phyloP scores from a whole-genome alignment of 1,139 yeast species.

The Groenewaldozyma sp. region DNA sequence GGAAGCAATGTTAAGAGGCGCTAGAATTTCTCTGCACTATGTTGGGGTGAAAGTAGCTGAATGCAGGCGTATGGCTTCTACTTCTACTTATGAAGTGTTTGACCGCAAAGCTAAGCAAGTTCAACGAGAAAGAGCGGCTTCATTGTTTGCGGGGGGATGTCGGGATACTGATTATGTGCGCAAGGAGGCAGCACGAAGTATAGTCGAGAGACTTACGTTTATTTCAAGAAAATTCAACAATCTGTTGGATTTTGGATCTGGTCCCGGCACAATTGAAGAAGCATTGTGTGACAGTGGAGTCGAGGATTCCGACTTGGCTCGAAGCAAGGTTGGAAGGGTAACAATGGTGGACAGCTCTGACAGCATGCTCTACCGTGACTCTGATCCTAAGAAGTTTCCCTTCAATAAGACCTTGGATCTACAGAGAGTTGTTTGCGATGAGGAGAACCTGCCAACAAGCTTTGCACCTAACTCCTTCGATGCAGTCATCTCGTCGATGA shows the following conservation, averaged over 20 bases:
- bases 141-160: slow-evolving; percentile 35
- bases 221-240: slow-evolving; percentile 54
- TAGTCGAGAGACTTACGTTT: slow-evolving; percentile 68
- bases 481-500: slow-evolving; percentile 64
- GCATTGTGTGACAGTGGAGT: slow-evolving; percentile 27
- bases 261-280: slow-evolving; percentile 52
- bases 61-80: too few relatives aligned
- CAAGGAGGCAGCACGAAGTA: slow-evolving; percentile 63
- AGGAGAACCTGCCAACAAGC: slow-evolving; percentile 36
- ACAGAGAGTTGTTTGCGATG: slow-evolving; percentile 53
- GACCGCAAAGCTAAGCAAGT: slow-evolving; percentile 50
- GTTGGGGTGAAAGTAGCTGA: too few relatives aligned
- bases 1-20: too few relatives aligned
- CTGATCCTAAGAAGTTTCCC: slow-evolving; percentile 23
- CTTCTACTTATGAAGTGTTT: slow-evolving; percentile 44
- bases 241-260: slow-evolving; percentile 65
- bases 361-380: slow-evolving; percentile 45
- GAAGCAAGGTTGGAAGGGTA: slow-evolving; percentile 45
- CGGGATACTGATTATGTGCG: slow-evolving; percentile 64
- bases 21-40: too few relatives aligned
- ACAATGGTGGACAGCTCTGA: slow-evolving; percentile 61
- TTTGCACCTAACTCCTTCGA: slow-evolving; percentile 40
- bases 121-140: slow-evolving; percentile 50
- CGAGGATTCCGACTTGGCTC: slow-evolving; percentile 44
- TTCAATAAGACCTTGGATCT: slow-evolving; percentile 39